phyloP scores from a whole-genome alignment of 345 rosid genomes.

The Rhizophora apiculata region DNA sequence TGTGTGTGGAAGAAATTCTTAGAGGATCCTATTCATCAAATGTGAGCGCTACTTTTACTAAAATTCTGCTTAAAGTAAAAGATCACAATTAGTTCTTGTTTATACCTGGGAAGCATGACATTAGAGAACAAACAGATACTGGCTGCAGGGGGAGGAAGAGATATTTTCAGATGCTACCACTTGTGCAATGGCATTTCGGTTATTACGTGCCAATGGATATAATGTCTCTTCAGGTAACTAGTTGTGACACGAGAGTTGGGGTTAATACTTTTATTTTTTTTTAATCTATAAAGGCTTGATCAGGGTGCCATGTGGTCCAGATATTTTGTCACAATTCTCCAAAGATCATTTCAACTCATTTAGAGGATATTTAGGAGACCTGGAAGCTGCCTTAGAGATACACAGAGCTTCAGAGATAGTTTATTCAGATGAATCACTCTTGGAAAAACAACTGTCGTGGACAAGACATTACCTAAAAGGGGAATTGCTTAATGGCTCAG shows the following conservation, averaged over 20 bases:
- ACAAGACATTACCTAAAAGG: constrained; percentile 46
- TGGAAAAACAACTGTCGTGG: constrained; percentile 53
- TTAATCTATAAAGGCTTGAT: background rate
- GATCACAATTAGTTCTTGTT: constrained; percentile 3
- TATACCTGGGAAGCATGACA: constrained; percentile 13
- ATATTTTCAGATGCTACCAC: constrained; percentile 54
- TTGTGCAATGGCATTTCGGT: constrained; percentile 75
- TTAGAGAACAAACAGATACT: constrained; percentile 48
- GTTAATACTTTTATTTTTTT: background rate
- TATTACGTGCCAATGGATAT: constrained; percentile 61
- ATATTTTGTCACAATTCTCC: constrained; percentile 42
- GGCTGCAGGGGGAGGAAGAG: constrained; percentile 73
- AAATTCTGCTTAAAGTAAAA: constrained; percentile 4
- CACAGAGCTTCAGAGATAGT: constrained; percentile 58
- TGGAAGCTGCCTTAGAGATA: constrained; percentile 54
- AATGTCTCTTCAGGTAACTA: constrained; percentile 66
- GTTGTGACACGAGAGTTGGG: background rate
- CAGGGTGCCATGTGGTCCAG: constrained; percentile 38
- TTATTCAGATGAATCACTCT: constrained; percentile 46
- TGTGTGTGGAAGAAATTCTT: background rate
- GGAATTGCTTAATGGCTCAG: constrained; percentile 38
- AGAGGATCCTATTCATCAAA: background rate
- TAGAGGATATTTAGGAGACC: constrained; percentile 55
- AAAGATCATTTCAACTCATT: constrained; percentile 47
- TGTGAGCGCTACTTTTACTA: background rate